A percentile compares a stretch with the other conserved stretches of the same genome.
Evolutionary conservation across 2,329 filamentous ascomycete genomes (phyloP).

Genomic region (Alternaria brassicae): DNA sequence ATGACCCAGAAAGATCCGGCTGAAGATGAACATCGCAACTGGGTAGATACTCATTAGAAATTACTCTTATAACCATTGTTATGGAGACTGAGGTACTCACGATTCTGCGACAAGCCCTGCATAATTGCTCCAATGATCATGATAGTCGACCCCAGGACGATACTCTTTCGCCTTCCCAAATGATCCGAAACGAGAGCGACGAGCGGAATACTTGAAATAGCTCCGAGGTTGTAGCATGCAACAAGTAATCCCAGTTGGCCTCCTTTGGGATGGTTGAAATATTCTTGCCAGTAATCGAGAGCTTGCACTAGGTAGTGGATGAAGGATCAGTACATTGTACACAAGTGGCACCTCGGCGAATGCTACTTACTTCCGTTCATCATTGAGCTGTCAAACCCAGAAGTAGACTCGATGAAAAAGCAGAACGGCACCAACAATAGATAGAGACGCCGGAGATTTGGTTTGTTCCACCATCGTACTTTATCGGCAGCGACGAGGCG

Average conservation of each 20-base stretch:
- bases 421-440: slow-evolving; percentile 66
- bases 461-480: slow-evolving; percentile 64
- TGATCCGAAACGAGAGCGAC: slow-evolving; percentile 63
- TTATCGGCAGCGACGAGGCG: slow-evolving; percentile 46
- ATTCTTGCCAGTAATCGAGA: slow-evolving; percentile 52
- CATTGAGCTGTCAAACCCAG: slow-evolving; percentile 58
- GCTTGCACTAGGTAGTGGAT: slow-evolving; percentile 53
- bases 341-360: not conserved
- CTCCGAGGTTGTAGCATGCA: slow-evolving; percentile 66
- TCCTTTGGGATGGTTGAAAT: slow-evolving; percentile 57
- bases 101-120: slow-evolving; percentile 60
- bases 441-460: slow-evolving; percentile 64
- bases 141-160: slow-evolving; percentile 61
- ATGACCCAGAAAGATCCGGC: slow-evolving; percentile 70
- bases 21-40: slow-evolving; percentile 62
- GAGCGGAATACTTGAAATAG: slow-evolving; percentile 65
- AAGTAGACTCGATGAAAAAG: slow-evolving; percentile 69
- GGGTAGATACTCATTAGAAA: not conserved
- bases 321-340: slow-evolving; percentile 10
- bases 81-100: slow-evolving; percentile 21
- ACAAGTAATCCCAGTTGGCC: slow-evolving; percentile 62
- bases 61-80: too few relatives aligned
- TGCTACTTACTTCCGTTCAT: not conserved
- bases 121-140: slow-evolving; percentile 65
- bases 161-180: slow-evolving; percentile 64